Evolutionary conservation across 2,329 filamentous ascomycete species (phyloP), one percentile per base, ranked within the genome.

Genomic region (Cytospora piceicola): DNA sequence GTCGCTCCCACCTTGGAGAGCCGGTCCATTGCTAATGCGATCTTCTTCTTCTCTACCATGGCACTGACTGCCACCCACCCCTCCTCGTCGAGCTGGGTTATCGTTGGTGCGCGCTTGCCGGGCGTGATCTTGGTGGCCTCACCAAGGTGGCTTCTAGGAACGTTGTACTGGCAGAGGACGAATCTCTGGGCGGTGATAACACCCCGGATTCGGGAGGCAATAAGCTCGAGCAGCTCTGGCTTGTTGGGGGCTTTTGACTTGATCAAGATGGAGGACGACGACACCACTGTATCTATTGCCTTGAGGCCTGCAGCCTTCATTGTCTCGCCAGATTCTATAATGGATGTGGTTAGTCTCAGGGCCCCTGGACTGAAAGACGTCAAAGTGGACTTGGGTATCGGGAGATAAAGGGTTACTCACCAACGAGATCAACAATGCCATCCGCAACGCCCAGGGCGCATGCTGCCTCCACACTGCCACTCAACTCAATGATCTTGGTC

Each of bases 161-260:
- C 87, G 80, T 99, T 99, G 84, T 98, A 99, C 75, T 96, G 93
- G 82, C 95, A 98, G 34, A 98, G 87, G 32, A 98, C 93, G 75
- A 91, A 98, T 78, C 88, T 90, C 80, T 99, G 93, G 12, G 95
- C 95, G 52, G 93, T 94, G 75, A 99, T 98, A 69, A 99, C 94
- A 77, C 95, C 95, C 67, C 88, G 86, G 74, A 99, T 97, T 73
- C 95, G 89, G 14, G 90, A 90, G 32, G 91, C 87, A 74, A 99
- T 96, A 65, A 96, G 83, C 27, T 94, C 87, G 63, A 98, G 90
- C 65, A 97, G 83, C 69, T 89, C 87, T 4, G 88, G 86, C 77
- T 97, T 92, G 68, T 90, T 91, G 6, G 94, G 90, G 65, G 88
- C 86, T 75, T 90, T 93, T 52, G 93, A 97, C 81, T 94, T 94